These are phyloP conservation scores for Rhizopogon roseolus DNA, from an alignment of 768 basidiomycete species.

Conservation along the genomic window DNA sequence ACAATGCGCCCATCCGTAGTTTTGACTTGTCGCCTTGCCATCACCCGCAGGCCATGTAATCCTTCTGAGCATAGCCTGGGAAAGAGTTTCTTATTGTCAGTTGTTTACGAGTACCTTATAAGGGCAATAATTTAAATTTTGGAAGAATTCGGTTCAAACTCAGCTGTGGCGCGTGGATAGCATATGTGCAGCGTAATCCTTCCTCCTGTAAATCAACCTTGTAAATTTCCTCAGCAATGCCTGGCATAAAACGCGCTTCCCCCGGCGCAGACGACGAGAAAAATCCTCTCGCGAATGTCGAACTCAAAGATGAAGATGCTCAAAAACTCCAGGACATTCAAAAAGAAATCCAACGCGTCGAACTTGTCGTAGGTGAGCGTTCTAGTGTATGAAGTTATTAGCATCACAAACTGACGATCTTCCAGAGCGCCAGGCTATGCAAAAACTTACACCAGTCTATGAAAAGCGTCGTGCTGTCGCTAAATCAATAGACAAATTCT, in stretches of 20 bases:
- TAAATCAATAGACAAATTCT: conserved; percentile 72
- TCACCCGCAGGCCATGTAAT: too few species aligned
- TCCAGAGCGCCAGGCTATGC: conserved; percentile 61
- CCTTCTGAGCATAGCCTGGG: too few species aligned
- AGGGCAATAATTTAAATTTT: not conserved
- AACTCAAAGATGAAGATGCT: conserved; percentile 69
- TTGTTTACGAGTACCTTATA: too few species aligned
- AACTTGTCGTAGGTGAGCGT: conserved; percentile 66
- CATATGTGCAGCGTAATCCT: not conserved
- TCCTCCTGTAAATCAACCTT: not conserved
- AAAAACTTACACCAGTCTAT: conserved; percentile 56
- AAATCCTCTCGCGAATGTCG: conserved; percentile 58
- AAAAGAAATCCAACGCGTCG: conserved; percentile 65
- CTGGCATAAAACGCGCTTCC: conserved; percentile 67
- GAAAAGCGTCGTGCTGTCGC: conserved; percentile 64
- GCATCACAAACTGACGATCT: conserved; percentile 6
- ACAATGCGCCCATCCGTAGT: too few species aligned
- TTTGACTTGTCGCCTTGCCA: too few species aligned
- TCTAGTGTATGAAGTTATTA: not conserved
- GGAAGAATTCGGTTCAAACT: not conserved
- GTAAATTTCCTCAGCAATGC: conserved; percentile 19
- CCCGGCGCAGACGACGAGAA: conserved; percentile 79
- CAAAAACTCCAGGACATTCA: conserved; percentile 60
- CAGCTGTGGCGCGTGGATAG: conserved; percentile 1
- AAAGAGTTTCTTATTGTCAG: too few species aligned